A percentile compares a stretch with the other conserved stretches of the same genome.
phyloP scores from a whole-genome alignment of 2,329 filamentous ascomycete genomes.

The Scedosporium minutisporum region DNA sequence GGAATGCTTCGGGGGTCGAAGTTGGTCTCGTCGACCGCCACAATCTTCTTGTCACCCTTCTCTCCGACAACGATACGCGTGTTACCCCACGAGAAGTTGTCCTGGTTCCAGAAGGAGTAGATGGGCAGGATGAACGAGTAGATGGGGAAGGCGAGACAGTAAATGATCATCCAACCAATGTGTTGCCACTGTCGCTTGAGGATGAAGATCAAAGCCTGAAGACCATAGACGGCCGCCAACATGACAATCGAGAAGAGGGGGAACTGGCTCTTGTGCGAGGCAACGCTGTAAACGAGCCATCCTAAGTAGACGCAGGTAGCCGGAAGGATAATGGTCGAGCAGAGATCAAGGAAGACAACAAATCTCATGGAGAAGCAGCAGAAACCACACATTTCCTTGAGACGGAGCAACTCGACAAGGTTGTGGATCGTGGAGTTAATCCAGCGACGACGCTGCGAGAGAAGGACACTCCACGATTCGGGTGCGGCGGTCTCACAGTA shows the following conservation, averaged over 20 bases:
- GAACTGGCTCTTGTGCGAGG: constrained; percentile 61
- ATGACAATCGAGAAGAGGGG: constrained; percentile 82
- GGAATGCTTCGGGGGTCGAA: constrained; percentile 92
- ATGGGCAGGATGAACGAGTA: constrained; percentile 85
- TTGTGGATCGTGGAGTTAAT: constrained; percentile 99
- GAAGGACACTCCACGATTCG: constrained; percentile 83
- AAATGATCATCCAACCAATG: constrained; percentile 99
- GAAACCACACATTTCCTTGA: constrained; percentile 95
- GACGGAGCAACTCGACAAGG: constrained; percentile 75
- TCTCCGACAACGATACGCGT: constrained; percentile 95
- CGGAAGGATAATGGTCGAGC: constrained; percentile 84
- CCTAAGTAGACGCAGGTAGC: constrained; percentile 79
- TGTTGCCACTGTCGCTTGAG: constrained; percentile 97
- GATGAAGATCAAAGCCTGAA: constrained; percentile 93
- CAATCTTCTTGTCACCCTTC: constrained; percentile 80
- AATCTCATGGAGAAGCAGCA: constrained; percentile 99
- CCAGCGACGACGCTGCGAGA: constrained; percentile 98
- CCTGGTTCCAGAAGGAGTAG: constrained; percentile 99
- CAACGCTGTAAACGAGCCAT: constrained; percentile 76
- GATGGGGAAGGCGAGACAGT: constrained; percentile 88
- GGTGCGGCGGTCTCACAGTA: constrained; percentile 90
- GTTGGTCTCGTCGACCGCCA: constrained; percentile 73
- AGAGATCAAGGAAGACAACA: constrained; percentile 86
- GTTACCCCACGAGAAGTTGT: constrained; percentile 98
- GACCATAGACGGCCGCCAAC: constrained; percentile 83